Base-by-base conservation (phyloP, 148 eudicot genomes). In the Selenicereus undatus region DNA sequence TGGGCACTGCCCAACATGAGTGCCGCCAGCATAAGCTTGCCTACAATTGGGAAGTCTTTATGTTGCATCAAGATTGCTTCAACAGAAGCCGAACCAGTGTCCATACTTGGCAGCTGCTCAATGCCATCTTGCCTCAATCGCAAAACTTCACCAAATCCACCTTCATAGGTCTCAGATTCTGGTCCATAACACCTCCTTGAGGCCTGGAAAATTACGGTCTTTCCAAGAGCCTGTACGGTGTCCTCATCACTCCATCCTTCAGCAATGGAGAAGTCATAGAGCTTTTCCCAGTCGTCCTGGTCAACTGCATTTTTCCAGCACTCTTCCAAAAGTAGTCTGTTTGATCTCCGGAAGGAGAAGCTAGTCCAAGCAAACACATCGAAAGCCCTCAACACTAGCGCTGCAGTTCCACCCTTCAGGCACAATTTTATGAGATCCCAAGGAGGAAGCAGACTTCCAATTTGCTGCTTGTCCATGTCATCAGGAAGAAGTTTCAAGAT, bases 221-320 rank as follows among this genome's bases (percentile, higher is more conserved):
- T 90, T 71, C 86, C 87, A 6, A 96, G 88, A 79, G 62, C 69
- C 18, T 77, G 85, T 51, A 85, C 64, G 11, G 90, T 89, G 68
- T 88, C 97, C 76, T 93, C 98, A 48, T 96, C 99, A 27, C 91
- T 87, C 99, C 98, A 96, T 10, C 95, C 97, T 84, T 94, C 93
- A 0, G 85, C 82, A 39, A 84, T 77, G 12, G 94, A 94, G 30
- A 86, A 83, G 48, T 88, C 88, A 71, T 90, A 86, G 64, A 96
- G 91, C 82, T 81, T 82, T 74, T 85, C 97, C 99, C 99, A 96
- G 72, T 96, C 88, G 26, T 96, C 98, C 82, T 89, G 93, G 82
- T 91, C 90, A 36, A 89, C 89, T 17, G 88, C 95, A 71, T 82
- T 87, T 79, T 87, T 94, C 99, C 99, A 96, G 85, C 95, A 96